Base-by-base conservation (phyloP, 23 red algal species). In the Agarophyton chilense region DNA sequence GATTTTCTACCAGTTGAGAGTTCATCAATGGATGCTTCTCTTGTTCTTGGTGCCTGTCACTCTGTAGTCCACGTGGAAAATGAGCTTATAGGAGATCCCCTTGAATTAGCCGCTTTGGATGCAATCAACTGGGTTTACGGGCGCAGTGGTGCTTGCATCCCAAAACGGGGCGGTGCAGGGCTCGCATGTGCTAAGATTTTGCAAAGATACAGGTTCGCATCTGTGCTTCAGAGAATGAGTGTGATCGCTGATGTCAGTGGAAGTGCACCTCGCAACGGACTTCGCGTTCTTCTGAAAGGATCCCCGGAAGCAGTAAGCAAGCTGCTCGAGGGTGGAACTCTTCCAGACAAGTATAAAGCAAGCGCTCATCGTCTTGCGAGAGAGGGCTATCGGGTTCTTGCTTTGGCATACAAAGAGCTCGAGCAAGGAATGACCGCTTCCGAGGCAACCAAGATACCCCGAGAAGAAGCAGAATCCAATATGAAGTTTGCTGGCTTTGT, bases 221-320 rank as follows among this genome's bases (percentile, higher is more conserved):
- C 97, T 24, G 81, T 86, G 11, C 75, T 99, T 51, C 97, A 99
- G 51, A 73, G 97, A 45, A 99, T 99, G 97, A 99, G 97, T 76
- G 92, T 95, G 1, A 94, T 95, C 44, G 97, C 84, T 11, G 50
- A 88, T 24, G 84, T 99, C 31, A 78, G 88, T 31, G 91, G 91
- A 25, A 73, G 43, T 31, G 51, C 63, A 43, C 35, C 57, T 71
- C 36, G 78, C 25, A 53, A 45, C 24, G 72, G 82, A 28, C 39
- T 56, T 28, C 79, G 82, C 67, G 89, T 86, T 38, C 79, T 99
- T 36, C 86, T 94, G 31, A 99, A 99, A 73, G 97, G 97, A 22
- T 99, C 97, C 51, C 93, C 97, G 12, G 97, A 99, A 64, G 90
- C 92, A 36, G 82, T 99, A 17, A 67, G 84, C 24, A 51, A 70